phyloP scores from a whole-genome alignment of 306 rosid species.

The Casuarina glauca region DNA sequence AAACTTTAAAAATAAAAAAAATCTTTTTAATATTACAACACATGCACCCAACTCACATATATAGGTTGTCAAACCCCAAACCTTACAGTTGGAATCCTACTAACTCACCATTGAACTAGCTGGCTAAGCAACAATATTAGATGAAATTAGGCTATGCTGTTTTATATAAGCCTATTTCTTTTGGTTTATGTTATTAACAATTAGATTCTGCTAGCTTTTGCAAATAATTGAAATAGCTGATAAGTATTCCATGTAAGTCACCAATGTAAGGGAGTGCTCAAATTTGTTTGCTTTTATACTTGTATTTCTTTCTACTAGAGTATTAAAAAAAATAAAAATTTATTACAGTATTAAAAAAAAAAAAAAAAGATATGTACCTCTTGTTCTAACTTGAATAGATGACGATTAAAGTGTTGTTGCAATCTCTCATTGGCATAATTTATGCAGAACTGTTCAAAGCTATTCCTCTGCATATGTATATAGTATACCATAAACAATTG shows the following conservation, averaged over 20 bases:
- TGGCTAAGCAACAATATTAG: too few species aligned
- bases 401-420: constrained; percentile 98
- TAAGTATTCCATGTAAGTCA: neutral
- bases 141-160: too few species aligned
- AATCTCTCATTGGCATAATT: constrained; percentile 97
- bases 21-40: too few species aligned
- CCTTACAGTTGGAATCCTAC: too few species aligned
- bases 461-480: constrained; percentile 67
- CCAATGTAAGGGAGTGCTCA: neutral
- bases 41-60: too few species aligned
- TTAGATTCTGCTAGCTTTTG: neutral
- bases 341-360: neutral
- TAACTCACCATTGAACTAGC: too few species aligned
- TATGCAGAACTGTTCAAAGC: constrained; percentile 98
- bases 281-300: constrained; percentile 17
- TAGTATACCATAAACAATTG: constrained; percentile 16
- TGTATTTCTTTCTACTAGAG: constrained; percentile 9
- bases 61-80: too few species aligned
- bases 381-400: constrained; percentile 95
- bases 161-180: too few species aligned
- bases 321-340: too few species aligned
- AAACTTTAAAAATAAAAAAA: too few species aligned
- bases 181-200: neutral
- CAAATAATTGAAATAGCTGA: neutral
- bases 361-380: constrained; percentile 57